Evolutionary conservation across 306 rosid genomes (phyloP).

Genomic region (Corylus avellana): DNA sequence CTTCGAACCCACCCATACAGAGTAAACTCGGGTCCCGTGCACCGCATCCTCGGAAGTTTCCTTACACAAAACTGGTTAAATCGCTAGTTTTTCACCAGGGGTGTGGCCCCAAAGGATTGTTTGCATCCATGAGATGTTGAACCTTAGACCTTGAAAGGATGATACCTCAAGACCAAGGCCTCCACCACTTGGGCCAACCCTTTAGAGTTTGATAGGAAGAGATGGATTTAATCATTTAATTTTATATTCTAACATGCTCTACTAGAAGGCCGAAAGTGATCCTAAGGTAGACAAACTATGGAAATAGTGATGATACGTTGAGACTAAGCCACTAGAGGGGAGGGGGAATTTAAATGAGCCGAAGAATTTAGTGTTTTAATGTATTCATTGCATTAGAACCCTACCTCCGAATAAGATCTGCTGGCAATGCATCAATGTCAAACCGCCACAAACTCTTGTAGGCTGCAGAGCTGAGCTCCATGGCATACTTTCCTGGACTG

Average conservation of each 20-base stretch:
- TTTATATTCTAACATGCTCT: neutral
- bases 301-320: neutral
- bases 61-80: no score
- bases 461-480: slow-evolving; percentile 93
- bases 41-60: no score
- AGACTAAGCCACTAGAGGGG: neutral
- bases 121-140: no score
- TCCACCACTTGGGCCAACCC: no score
- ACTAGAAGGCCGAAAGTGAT: neutral
- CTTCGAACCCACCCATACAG: no score
- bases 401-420: slow-evolving; percentile 90
- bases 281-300: neutral
- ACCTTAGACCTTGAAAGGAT: no score
- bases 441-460: slow-evolving; percentile 80
- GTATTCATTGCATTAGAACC: neutral
- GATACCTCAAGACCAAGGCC: no score
- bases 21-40: no score
- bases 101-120: no score
- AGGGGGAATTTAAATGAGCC: neutral
- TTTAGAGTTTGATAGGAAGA: no score
- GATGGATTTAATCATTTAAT: no score
- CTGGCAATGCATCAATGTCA: slow-evolving; percentile 90
- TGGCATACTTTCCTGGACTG: slow-evolving; percentile 83
- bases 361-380: neutral
- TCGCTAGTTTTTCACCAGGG: no score